Conservation (phyloP, 2,329 filamentous ascomycete genomes). For the Hypoxylon rubiginosum region DNA sequence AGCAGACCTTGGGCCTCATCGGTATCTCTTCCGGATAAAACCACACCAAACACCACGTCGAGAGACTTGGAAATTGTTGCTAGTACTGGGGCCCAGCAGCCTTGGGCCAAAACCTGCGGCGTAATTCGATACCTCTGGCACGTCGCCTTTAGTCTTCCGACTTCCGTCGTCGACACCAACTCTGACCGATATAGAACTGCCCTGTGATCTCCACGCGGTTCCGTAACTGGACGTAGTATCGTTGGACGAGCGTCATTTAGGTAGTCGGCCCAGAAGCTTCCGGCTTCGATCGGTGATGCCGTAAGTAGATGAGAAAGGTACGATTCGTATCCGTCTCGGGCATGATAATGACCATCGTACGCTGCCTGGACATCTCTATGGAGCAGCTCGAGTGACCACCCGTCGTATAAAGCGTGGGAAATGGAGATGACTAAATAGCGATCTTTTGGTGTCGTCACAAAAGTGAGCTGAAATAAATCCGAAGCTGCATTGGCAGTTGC, state of each 20-base stretch:
- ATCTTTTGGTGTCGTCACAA: conserved; percentile 53
- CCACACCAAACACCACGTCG: conserved; percentile 85
- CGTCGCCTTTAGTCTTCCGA: conserved; percentile 64
- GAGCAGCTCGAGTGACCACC: conserved; percentile 82
- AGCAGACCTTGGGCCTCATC: conserved; percentile 75
- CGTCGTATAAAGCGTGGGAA: conserved; percentile 90
- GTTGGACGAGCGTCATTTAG: conserved; percentile 66
- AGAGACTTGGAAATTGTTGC: conserved; percentile 73
- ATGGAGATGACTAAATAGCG: conserved; percentile 75
- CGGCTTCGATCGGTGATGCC: conserved; percentile 58
- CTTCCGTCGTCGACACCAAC: conserved; percentile 57
- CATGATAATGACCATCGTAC: conserved; percentile 64
- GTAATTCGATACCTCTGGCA: conserved; percentile 78
- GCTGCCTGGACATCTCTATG: conserved; percentile 77
- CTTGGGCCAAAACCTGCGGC: conserved; percentile 80
- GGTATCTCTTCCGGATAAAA: conserved; percentile 86
- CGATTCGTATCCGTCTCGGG: conserved; percentile 63
- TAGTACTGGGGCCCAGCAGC: conserved; percentile 80
- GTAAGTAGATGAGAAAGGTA: conserved; percentile 69
- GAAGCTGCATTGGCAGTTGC: conserved; percentile 52
- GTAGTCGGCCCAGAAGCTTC: conserved; percentile 78
- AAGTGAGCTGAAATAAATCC: conserved; percentile 64
- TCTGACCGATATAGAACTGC: conserved; percentile 59
- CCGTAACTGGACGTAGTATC: conserved; percentile 42
- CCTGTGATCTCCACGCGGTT: not conserved